phyloP scores from a whole-genome alignment of 257 asterid genomes.

The Apocynum venetum region DNA sequence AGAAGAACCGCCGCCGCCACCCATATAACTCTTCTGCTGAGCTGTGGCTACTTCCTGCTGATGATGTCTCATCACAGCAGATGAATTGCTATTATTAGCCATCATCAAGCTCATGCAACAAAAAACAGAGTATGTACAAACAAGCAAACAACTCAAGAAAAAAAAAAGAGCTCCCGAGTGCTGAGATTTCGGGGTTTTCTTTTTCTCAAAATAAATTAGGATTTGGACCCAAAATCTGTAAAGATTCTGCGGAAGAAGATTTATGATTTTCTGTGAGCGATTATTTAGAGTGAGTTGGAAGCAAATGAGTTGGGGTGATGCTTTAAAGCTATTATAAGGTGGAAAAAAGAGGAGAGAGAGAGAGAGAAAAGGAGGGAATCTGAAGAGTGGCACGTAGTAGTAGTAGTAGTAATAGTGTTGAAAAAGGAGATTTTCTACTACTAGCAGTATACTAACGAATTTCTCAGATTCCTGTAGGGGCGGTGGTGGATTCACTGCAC shows the following conservation, averaged over 20 bases:
- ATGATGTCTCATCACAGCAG: background rate
- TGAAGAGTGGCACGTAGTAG: constrained; percentile 3
- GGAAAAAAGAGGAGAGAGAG: background rate
- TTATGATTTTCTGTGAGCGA: background rate
- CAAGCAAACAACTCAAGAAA: background rate
- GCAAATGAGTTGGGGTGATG: background rate
- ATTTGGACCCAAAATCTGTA: background rate
- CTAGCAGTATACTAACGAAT: background rate
- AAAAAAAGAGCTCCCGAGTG: background rate
- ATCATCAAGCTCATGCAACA: background rate
- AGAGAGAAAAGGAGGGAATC: constrained; percentile 6
- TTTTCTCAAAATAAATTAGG: too few relatives aligned
- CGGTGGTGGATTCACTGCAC: background rate
- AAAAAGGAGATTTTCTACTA: too few relatives aligned
- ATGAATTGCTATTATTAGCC: background rate
- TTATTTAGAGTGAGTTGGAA: background rate
- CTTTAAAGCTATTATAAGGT: background rate
- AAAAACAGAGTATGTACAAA: background rate
- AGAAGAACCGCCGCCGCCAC: background rate
- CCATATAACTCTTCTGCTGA: background rate
- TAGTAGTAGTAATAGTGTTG: background rate
- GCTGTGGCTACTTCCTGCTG: background rate
- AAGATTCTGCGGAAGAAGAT: background rate
- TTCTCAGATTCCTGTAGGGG: background rate
- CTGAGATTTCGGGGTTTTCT: too few relatives aligned